Base-by-base conservation (phyloP, 768 basidiomycete species). In the Xerocomellus chrysenteron region DNA sequence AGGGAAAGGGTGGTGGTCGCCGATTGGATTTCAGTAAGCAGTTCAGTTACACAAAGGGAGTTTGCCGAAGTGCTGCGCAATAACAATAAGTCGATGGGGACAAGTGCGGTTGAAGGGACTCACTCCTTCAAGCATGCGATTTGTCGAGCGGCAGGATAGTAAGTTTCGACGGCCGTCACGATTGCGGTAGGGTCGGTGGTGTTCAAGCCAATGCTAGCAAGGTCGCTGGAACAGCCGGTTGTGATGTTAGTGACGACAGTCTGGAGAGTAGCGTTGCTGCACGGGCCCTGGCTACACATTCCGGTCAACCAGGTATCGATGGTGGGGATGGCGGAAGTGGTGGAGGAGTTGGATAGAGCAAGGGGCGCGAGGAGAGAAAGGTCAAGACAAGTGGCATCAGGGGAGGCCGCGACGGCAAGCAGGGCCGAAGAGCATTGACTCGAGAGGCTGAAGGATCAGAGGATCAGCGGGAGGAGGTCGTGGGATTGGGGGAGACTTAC, bases 121-220 rank as follows among this genome's bases (percentile, higher is more conserved):
- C 65, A 90, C 89, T 88, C 80, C 55, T 84, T 78, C 63, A 90
- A 71, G 67, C 90, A 92, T 11, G 73, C 67, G 9, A 85, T 64
- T 58, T 85, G 68, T 50, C 87, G 77, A 4, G 75, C 75, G 2
- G 78, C 74, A 2, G 88, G 85, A 67, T 88, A 92, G 33, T 67
- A 77, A 43, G 65, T 61, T 64, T 88, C 75, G 19, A 88, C 78
- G 19, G 74, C 41, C 4, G 74, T 39, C 3, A 75, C 74, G 21
- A 77, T 47, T 4, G 68, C 28, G 21, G 65, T 48, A 8, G 65
- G n/a, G 42, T 61, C 28, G 36, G 30, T 53, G 12, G 60, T 57
- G 1, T 49, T 2, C 33, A 74, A 36, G 19, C 71, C 73, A 36
- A 68, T 12, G 35, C 61, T 60, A 13, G 59, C 39, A 5, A 81